Base-by-base conservation (phyloP, 1,284 basidiomycete species). In the Abortiporus biennis region DNA sequence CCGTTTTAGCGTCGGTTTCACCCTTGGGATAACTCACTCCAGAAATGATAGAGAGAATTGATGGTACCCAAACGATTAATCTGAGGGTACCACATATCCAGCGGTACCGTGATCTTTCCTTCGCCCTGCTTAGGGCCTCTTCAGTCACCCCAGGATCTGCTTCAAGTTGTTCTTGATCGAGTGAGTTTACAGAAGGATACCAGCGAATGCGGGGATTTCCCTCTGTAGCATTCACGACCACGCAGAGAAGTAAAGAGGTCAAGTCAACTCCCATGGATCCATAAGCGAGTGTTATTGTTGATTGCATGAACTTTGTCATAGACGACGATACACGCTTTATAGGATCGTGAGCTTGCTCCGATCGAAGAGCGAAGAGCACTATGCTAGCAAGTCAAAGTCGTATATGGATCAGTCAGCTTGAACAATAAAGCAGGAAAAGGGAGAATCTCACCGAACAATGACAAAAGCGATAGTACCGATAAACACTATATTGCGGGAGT, bases 231-330 rank as follows among this genome's bases (percentile, higher is more conserved):
- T 56, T 51, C 23, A 65, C 59, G 32, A 65, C 55, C 30, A 63
- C 42, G 12, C 51, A 47, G 32, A 61, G 60, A 12, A 56, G 34
- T 36, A 64, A 46, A n/a, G 29, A 51, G n/a, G n/a, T n/a, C 22
- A 58, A 31, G 36, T 57, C 57, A 15, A 54, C 46, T 4, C 51
- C 56, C n/a, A 65, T 51, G 6, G 51, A 31, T 35, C 63, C 49
- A 46, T 57, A 66, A 4, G 55, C 59, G 39, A 56, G 44, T 11
- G 53, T 55, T 24, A 59, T 55, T 1, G 58, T 54, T 9, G 50
- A 48, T 40, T 66, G 63, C 44, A 62, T 49, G 51, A 62, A 67
- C 31, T 52, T 54, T 31, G 54, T 54, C 36, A 64, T 48, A 16
- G 45, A 51, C 8, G 46, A 34, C 13, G 50, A 54, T 30, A 43